Conservation (phyloP, 2,329 filamentous ascomycete species). For the Aspergillus melleus region DNA sequence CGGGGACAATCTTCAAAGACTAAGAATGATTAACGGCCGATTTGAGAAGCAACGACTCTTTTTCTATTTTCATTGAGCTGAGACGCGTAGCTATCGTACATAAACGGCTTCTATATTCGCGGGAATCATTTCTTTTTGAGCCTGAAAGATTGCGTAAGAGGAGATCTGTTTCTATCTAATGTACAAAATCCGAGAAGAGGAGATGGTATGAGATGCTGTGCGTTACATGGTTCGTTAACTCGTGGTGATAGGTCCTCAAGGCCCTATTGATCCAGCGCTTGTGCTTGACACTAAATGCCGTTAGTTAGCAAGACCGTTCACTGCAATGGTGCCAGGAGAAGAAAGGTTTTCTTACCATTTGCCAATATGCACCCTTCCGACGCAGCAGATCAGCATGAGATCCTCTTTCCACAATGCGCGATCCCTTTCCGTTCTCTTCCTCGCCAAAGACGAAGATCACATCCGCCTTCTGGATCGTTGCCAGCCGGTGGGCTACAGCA, state of each 20-base stretch:
- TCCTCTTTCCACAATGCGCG: constrained; percentile 59
- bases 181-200: not conserved
- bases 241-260: not conserved
- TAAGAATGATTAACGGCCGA: too few species aligned
- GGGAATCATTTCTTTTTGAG: too few species aligned
- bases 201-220: not conserved
- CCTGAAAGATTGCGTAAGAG: too few species aligned
- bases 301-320: not conserved
- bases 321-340: too few species aligned
- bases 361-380: constrained; percentile 51
- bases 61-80: too few species aligned
- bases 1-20: too few species aligned
- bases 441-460: constrained; percentile 75
- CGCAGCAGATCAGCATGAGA: constrained; percentile 59
- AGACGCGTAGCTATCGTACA: too few species aligned
- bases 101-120: too few species aligned
- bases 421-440: constrained; percentile 39
- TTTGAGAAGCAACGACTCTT: too few species aligned
- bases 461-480: constrained; percentile 76
- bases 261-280: not conserved
- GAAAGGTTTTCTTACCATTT: constrained; percentile 49
- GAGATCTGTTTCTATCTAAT: not conserved
- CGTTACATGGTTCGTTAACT: not conserved
- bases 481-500: constrained; percentile 74
- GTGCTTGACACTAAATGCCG: not conserved